Percentiles rank a stretch among this genome's conserved stretches.
Evolutionary conservation across 2,329 filamentous ascomycete species (phyloP).

Genomic region (Claviceps lovelessii): DNA sequence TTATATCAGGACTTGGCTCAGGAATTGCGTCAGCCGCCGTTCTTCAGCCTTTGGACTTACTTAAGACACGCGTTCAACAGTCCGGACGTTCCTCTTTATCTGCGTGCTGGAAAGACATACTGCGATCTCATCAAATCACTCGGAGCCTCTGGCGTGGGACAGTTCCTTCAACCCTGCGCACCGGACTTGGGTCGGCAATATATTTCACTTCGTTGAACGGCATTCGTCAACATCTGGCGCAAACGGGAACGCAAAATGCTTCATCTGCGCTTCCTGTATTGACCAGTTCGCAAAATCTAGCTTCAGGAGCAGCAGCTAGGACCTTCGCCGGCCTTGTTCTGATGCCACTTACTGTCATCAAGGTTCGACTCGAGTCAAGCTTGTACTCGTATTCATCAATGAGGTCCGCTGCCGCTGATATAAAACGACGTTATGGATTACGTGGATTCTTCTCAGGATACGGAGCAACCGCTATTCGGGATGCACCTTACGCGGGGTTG

Average conservation of each 20-base stretch:
- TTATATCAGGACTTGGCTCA: constrained; percentile 73
- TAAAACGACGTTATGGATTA: constrained; percentile 56
- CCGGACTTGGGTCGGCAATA: constrained; percentile 80
- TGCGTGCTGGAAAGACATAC: constrained; percentile 21
- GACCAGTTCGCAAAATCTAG: constrained; percentile 69
- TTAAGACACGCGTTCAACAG: constrained; percentile 94
- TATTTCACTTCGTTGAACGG: constrained; percentile 86
- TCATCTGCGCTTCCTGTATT: constrained; percentile 71
- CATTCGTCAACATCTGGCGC: constrained; percentile 51
- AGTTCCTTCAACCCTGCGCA: constrained; percentile 80
- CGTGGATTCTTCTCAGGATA: constrained; percentile 88
- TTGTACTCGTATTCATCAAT: constrained; percentile 74
- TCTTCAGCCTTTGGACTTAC: constrained; percentile 84
- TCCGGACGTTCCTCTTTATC: constrained; percentile 54
- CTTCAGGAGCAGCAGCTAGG: constrained; percentile 70
- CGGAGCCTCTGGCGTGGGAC: constrained; percentile 83
- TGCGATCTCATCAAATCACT: constrained; percentile 45
- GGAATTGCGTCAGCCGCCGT: constrained; percentile 79
- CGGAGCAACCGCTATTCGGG: constrained; percentile 80
- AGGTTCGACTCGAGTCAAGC: constrained; percentile 86
- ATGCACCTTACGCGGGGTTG: constrained; percentile 91
- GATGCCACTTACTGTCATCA: constrained; percentile 93
- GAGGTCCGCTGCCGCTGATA: constrained; percentile 56
- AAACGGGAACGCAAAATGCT: constrained; percentile 12
- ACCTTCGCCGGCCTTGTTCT: constrained; percentile 79